Base-by-base conservation (phyloP, 148 eudicot species). In the Suaeda aralocaspica region DNA sequence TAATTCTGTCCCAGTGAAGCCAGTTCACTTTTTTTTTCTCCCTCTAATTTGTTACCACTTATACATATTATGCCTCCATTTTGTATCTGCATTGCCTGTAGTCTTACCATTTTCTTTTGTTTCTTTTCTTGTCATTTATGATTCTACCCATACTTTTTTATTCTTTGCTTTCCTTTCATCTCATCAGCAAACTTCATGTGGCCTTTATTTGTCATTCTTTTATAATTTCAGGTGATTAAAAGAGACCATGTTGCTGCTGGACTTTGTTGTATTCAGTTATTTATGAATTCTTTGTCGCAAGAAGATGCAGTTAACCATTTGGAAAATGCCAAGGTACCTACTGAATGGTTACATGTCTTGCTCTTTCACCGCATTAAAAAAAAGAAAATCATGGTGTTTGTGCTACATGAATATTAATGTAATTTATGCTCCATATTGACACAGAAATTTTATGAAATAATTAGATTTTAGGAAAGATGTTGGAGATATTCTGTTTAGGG, bases 201-300 rank as follows among this genome's bases (percentile, higher is more conserved):
- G 41, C 51, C 31, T 70, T 73, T 28, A 59, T 76, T 56, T 74
- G 34, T 59, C 39, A 45, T 19, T 74, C 42, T 34, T 68, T 42
- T 73, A 64, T 72, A 80, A 76, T 66, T 76, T 66, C 77, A 93
- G 98, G 99, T 94, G 72, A 87, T 89, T 59, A 91, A 85, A 79
- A 87, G 83, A 76, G 99, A 91, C 68, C 97, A 94, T 73, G 97
- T 91, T 76, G 99, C 99, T 75, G 96, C 99, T 67, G 99, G 99
- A 51, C 92, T 94, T 80, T 94, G 99, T 71, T 94, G 96, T 79
- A 87, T 94, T 70, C 99, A 94, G 82, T 80, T 94, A 72, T 94
- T 91, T 81, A 86, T 89, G 87, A 91, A 94, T 81, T 94, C 99
- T 67, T 77, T 89, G 78, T 82, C 80, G 21, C 92, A 82, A 72